Evolutionary conservation across 2,329 filamentous ascomycete genomes (phyloP), one percentile per base, ranked within the genome.

Genomic region (Hymenoscyphus fraxineus): DNA sequence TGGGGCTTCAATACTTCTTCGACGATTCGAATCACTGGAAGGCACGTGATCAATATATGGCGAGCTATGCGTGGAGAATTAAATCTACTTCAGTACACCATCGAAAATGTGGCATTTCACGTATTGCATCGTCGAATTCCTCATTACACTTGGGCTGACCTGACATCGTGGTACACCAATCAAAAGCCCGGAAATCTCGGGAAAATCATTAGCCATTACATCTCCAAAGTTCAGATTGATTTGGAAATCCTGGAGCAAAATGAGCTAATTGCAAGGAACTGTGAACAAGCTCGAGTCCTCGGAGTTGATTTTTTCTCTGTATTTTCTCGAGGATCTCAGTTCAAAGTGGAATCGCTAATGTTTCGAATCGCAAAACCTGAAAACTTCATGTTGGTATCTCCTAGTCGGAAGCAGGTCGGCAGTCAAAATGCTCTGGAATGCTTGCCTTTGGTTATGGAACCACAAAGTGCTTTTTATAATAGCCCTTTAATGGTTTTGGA

Each of bases 331-430:
- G 95, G 95, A 16, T 98, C 93, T 0, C 95, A 99, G 74, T 98
- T 96, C 83, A 99, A 99, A 76, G 95, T 99, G 51, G 95, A 99
- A 78, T 97, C 94, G 1, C 88, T 97, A 71, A 98, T 99, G 95
- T 97, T 98, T 73, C 88, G 95, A 55, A 97, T 99, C 70, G 94
- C 95, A 55, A 99, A 99, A 75, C 93, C 95, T 0, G 95, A 99
- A 76, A 97, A 95, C 71, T 96, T 95, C 72, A 81, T 98, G 7
- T 82, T 99, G 0, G 85, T 96, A 1, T 98, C 93, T 6, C 95
- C 95, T 0, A 96, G 89, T 75, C 86, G 89, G 67, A 94, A 93
- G 76, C 95, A 99, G 76, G 94, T 98, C 1, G 94, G 93, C 2
- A 86, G 89, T 32, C 95, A 99, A 74, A 98, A 98, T 74, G 93